Evolutionary conservation across 2,329 filamentous ascomycete species (phyloP).

Genomic region (Hymenoscyphus salicellus): DNA sequence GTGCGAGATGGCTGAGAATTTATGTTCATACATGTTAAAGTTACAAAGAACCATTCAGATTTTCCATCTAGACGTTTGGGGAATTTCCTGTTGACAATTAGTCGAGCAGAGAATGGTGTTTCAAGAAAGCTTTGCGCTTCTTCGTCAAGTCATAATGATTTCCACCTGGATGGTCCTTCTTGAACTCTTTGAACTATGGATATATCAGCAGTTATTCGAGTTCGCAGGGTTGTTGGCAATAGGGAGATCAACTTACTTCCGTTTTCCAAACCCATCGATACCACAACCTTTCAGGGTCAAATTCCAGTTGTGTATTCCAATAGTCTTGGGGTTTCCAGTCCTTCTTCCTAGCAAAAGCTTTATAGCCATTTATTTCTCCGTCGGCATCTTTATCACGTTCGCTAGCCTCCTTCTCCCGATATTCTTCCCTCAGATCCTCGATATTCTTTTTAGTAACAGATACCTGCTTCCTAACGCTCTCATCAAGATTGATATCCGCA

Average conservation of each 20-base stretch:
- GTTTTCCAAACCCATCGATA: slow-evolving; percentile 4
- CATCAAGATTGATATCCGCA: slow-evolving; percentile 19
- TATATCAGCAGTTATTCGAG: neutral
- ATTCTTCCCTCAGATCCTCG: neutral
- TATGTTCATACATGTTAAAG: too few species aligned
- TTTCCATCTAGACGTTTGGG: neutral
- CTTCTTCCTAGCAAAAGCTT: neutral
- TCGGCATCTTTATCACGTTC: neutral
- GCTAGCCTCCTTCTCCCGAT: neutral
- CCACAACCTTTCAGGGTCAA: neutral
- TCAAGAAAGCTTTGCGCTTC: neutral
- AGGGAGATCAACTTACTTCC: neutral
- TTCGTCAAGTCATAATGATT: slow-evolving; percentile 1
- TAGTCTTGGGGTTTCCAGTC: slow-evolving; percentile 6
- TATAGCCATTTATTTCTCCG: neutral
- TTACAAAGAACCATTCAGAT: too few species aligned
- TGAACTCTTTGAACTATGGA: neutral
- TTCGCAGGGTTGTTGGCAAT: neutral
- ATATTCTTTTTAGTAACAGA: neutral
- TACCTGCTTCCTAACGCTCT: slow-evolving; percentile 21
- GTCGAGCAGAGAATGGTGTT: neutral
- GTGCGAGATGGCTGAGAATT: too few species aligned
- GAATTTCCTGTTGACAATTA: neutral
- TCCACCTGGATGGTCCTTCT: slow-evolving; percentile 1
- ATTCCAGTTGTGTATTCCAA: neutral